phyloP scores from a whole-genome alignment of 2,329 filamentous ascomycete species.

The Talaromyces sp. region DNA sequence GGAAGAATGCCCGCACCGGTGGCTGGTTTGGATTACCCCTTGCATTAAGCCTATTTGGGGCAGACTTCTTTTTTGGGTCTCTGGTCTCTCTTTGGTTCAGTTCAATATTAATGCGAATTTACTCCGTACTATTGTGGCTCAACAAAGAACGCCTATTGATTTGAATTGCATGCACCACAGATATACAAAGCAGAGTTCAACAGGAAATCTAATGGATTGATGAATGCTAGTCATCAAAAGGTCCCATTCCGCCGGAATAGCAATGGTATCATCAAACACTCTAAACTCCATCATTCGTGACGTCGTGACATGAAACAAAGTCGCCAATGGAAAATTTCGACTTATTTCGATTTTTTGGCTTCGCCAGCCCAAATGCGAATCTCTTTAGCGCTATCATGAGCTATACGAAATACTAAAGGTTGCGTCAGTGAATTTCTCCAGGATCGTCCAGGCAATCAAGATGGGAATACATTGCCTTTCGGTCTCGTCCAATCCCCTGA shows the following conservation, averaged over 20 bases:
- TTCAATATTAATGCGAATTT: no score
- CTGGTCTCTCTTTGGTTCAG: no score
- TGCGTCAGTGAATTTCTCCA: background rate
- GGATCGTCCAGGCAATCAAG: background rate
- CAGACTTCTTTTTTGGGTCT: background rate
- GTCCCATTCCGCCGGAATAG: background rate
- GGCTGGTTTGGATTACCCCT: conserved; percentile 5
- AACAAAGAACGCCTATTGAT: no score
- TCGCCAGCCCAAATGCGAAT: conserved; percentile 66
- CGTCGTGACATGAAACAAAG: background rate
- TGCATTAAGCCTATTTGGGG: conserved; percentile 11
- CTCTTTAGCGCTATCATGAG: conserved; percentile 67
- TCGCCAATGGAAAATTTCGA: background rate
- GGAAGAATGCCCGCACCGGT: conserved; percentile 10
- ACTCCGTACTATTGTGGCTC: no score
- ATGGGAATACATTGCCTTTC: conserved; percentile 60
- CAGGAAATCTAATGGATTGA: no score
- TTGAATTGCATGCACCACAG: no score
- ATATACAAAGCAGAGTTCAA: no score
- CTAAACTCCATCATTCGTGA: background rate
- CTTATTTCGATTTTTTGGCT: conserved; percentile 44
- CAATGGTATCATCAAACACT: background rate
- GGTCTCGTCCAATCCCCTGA: conserved; percentile 82
- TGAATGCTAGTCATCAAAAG: no score
- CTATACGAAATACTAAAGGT: conserved; percentile 59